Percentiles rank a stretch among this genome's conserved stretches.
Conservation (phyloP, 2,329 filamentous ascomycete species). For the Botrytis aclada region DNA sequence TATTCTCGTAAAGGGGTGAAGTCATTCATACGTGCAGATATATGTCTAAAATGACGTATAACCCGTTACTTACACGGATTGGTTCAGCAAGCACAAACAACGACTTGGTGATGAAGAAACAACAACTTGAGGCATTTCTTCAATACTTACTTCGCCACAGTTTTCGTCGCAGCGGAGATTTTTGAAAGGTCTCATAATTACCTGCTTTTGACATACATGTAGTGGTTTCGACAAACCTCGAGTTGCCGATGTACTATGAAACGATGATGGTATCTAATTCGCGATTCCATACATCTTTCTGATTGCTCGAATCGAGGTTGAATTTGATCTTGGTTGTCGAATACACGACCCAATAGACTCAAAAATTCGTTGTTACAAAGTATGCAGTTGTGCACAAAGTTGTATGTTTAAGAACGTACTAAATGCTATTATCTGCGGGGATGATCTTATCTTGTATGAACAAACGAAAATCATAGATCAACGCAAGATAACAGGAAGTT, state of each 20-base stretch:
- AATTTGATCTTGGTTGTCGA: background rate
- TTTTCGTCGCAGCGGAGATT: background rate
- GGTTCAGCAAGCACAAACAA: background rate
- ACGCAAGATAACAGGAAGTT: background rate
- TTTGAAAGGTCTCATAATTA: background rate
- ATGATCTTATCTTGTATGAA: background rate
- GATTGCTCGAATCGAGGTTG: background rate
- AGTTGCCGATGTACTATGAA: background rate
- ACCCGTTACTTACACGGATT: too few species aligned
- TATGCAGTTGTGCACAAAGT: background rate
- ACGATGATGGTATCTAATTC: background rate
- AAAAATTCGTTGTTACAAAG: background rate
- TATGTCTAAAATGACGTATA: background rate
- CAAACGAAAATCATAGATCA: background rate
- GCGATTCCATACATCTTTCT: background rate
- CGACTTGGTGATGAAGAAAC: background rate
- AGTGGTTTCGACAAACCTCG: too few species aligned
- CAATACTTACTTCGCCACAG: background rate
- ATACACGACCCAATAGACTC: background rate
- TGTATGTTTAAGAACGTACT: background rate
- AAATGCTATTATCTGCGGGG: too few species aligned
- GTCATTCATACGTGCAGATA: background rate
- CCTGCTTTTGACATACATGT: background rate
- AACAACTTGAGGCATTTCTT: background rate
- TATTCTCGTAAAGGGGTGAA: background rate